Evolutionary conservation across 2,329 filamentous ascomycete genomes (phyloP).

Genomic region (Cladophialophora bantiana): DNA sequence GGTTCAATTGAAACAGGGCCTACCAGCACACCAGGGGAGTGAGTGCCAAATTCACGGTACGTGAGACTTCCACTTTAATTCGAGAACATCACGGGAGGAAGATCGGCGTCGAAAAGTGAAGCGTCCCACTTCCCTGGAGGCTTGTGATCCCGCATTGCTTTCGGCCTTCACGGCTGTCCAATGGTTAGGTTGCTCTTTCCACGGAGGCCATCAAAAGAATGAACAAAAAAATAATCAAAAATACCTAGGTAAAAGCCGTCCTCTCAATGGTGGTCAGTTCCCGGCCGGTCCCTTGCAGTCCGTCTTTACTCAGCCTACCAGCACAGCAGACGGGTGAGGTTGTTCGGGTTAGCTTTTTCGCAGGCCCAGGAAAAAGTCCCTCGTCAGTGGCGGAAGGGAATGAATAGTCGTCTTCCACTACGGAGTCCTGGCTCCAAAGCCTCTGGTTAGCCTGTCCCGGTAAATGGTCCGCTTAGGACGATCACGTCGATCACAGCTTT

Average conservation of each 20-base stretch:
- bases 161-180: neutral
- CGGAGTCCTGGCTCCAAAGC: conserved; percentile 6
- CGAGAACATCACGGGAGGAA: neutral
- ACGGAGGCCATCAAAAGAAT: neutral
- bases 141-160: neutral
- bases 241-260: neutral
- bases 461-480: conserved; percentile 26
- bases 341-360: conserved; percentile 23
- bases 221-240: neutral
- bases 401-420: conserved; percentile 13
- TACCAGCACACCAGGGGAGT: neutral
- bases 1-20: conserved; percentile 3
- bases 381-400: conserved; percentile 26
- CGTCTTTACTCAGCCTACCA: neutral
- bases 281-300: neutral
- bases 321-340: conserved; percentile 26
- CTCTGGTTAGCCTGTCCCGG: conserved; percentile 21
- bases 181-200: neutral
- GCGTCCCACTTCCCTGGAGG: neutral
- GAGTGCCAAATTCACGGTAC: neutral
- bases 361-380: neutral
- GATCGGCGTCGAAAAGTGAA: conserved; percentile 8
- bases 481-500: conserved; percentile 33
- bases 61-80: conserved; percentile 2
- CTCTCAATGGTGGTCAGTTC: neutral